Base-by-base conservation (phyloP, 129 eudicot species). In the Oenanthe sinensis region DNA sequence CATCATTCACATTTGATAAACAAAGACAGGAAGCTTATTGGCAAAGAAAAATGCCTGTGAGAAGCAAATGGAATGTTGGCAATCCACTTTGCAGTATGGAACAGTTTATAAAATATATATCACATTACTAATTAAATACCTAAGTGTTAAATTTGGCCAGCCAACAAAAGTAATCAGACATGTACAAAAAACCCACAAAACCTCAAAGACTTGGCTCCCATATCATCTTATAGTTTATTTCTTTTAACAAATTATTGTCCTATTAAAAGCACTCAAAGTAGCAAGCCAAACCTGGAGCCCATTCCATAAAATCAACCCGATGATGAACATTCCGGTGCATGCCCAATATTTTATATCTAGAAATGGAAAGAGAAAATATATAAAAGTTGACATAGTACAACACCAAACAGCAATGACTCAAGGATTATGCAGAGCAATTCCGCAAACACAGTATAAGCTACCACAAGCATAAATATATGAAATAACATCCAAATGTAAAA, bases 291-390 rank as follows among this genome's bases (percentile, higher is more conserved):
- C 98, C 98, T 92, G 99, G 99, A 71, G 99, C 99, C 99, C 99
- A 95, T 47, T 95, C 99, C 96, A 95, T 82, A 87, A 17, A 92
- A 88, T 95, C 99, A 69, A 90, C 92, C 67, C 99, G 96, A 76
- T 95, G 97, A 83, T 95, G 99, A 65, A 89, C 86, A 63, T 88
- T 80, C 67, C 97, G 93, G 80, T 92, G 99, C 93, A 92, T 88
- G 55, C 99, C 99, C 79, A 95, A 71, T 80, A 95, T 74, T 68
- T 95, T 96, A 71, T 79, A 91, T 67, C 99, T 95, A 77, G 74
- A 67, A 79, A 39, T 69, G 33, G 46, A 76, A 36, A 63, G 14
- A 8, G 71, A 17, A 16, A 67, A 30, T 7, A 60, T 8, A n/a
- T n/a, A 60, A n/a, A n/a, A n/a, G 15, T 60, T 24, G 5, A 9